Percentiles rank a stretch among this genome's conserved stretches.
Conservation (phyloP, 176 grass and related monocot species). For the Juncus effusus region DNA sequence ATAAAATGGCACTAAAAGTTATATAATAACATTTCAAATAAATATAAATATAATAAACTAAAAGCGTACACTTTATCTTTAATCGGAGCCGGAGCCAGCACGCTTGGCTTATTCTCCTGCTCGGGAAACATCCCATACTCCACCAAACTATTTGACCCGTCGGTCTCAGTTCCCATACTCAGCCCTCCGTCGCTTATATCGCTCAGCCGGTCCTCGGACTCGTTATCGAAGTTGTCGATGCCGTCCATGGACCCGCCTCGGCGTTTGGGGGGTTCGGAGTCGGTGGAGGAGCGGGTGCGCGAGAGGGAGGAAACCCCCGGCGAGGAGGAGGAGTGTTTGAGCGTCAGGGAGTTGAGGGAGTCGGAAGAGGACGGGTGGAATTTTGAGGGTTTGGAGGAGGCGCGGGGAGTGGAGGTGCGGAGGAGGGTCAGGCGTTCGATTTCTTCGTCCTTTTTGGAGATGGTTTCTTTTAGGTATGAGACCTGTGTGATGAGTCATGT, state of each 20-base stretch:
- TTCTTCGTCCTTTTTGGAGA: constrained; percentile 78
- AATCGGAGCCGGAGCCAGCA: neutral
- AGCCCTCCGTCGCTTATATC: constrained; percentile 79
- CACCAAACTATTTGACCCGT: constrained; percentile 55
- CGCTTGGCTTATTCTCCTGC: constrained; percentile 31
- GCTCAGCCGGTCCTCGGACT: constrained; percentile 69
- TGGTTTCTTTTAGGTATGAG: constrained; percentile 65
- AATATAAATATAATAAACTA: neutral
- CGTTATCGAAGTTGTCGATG: constrained; percentile 48
- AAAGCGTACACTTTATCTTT: constrained; percentile 51
- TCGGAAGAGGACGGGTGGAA: neutral
- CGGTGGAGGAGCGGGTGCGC: constrained; percentile 45
- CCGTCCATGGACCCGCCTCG: constrained; percentile 36
- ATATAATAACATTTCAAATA: neutral
- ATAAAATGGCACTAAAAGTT: neutral
- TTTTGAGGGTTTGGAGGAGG: constrained; percentile 4
- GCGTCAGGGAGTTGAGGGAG: constrained; percentile 29
- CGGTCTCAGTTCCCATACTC: constrained; percentile 78
- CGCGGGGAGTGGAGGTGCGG: constrained; percentile 42
- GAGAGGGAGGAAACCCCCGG: constrained; percentile 51
- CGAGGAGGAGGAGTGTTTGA: constrained; percentile 77
- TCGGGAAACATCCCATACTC: constrained; percentile 46
- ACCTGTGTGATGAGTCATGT: constrained; percentile 31
- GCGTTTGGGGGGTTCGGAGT: constrained; percentile 63
- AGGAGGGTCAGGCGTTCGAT: constrained; percentile 54